phyloP scores from a whole-genome alignment of 2,329 filamentous ascomycete genomes.

The Scedosporium dehoogii region DNA sequence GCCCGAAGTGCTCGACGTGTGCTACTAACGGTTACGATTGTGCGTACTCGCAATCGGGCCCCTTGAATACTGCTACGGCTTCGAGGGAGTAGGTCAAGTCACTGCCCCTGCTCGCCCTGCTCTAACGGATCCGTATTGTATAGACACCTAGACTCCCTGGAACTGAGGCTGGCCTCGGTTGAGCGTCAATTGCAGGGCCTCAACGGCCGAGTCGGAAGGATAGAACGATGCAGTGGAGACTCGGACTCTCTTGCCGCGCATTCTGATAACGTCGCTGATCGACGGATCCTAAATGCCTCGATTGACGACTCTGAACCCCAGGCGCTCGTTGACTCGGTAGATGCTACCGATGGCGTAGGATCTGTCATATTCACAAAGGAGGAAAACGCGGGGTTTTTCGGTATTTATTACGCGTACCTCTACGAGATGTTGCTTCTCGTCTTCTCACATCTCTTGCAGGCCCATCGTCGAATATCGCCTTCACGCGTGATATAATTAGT shows the following conservation, averaged over 20 bases:
- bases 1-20: background rate
- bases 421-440: background rate
- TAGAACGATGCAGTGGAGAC: background rate
- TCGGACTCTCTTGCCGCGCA: background rate
- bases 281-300: background rate
- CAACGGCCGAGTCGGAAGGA: background rate
- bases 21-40: background rate
- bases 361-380: background rate
- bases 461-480: conserved; percentile 3
- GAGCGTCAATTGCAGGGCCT: background rate
- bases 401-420: background rate
- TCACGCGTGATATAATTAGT: conserved; percentile 1
- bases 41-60: background rate
- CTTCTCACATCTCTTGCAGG: background rate
- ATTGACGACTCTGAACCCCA: background rate
- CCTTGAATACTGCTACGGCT: conserved; percentile 1
- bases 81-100: background rate
- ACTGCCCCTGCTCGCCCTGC: background rate
- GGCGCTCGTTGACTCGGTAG: background rate
- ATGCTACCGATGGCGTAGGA: conserved; percentile 2
- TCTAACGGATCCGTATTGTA: background rate
- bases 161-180: background rate
- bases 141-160: background rate
- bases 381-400: conserved; percentile 1
- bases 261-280: background rate